Evolutionary conservation across 306 rosid genomes (phyloP).

Genomic region (apple (Malus domestica)): DNA sequence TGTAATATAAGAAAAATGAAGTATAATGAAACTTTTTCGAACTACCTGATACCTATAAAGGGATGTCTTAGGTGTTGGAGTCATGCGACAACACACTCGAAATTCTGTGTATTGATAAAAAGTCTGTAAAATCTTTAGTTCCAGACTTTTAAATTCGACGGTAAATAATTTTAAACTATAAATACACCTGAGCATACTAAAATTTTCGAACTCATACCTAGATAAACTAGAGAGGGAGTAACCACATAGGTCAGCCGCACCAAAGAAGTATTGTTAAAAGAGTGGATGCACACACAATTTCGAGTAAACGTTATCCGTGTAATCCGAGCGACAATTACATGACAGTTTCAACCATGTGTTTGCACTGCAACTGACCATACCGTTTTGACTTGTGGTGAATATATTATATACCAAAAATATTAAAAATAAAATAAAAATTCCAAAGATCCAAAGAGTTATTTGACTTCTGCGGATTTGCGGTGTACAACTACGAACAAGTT

Average conservation of each 20-base stretch:
- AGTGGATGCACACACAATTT: neutral
- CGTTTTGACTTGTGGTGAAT: neutral
- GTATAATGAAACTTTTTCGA: too few relatives aligned
- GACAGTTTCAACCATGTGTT: neutral
- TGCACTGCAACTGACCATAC: neutral
- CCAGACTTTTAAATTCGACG: too few relatives aligned
- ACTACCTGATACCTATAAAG: too few relatives aligned
- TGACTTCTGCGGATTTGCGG: neutral
- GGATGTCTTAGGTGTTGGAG: too few relatives aligned
- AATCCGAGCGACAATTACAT: neutral
- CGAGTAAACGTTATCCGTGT: neutral
- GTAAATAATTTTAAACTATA: too few relatives aligned
- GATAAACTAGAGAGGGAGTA: too few relatives aligned
- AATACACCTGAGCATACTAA: too few relatives aligned
- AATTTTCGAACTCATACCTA: too few relatives aligned
- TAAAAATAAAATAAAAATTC: neutral
- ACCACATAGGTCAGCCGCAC: too few relatives aligned
- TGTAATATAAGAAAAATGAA: too few relatives aligned
- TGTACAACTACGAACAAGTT: neutral
- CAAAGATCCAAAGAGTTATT: neutral
- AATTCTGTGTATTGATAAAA: too few relatives aligned
- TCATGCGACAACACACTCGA: too few relatives aligned
- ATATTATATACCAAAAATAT: neutral
- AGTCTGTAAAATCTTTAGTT: fast-evolving
- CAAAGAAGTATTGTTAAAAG: neutral